Percentiles rank a stretch among this genome's conserved stretches.
These are phyloP conservation scores for Ogataea glucozyma DNA, from an alignment of 805 yeast genomes.

Conservation along the genomic window DNA sequence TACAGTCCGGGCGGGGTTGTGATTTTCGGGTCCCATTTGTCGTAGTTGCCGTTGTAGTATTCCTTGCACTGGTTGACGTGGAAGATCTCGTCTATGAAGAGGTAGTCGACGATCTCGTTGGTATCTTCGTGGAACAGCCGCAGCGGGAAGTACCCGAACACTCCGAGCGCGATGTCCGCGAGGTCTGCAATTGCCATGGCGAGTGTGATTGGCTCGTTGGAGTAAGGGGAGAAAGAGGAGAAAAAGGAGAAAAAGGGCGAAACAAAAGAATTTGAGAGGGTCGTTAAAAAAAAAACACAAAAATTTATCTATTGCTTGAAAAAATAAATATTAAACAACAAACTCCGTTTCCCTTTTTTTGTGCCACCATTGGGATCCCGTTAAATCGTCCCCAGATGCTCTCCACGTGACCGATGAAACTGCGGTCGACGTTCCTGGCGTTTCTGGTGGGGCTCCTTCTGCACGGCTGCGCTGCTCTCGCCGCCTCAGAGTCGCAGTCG, in stretches of 20 bases:
- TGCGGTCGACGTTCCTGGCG: too few relatives aligned
- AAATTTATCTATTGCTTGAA: too few relatives aligned
- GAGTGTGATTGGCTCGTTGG: neutral
- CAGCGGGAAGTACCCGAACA: conserved; percentile 20
- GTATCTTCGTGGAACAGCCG: conserved; percentile 23
- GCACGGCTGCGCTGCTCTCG: neutral
- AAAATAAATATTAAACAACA: too few relatives aligned
- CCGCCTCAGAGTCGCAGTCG: neutral
- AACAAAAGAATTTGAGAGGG: too few relatives aligned
- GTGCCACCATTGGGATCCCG: too few relatives aligned
- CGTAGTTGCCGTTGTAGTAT: conserved; percentile 62
- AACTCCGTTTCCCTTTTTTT: too few relatives aligned
- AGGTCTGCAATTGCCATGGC: conserved; percentile 11
- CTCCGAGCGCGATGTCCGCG: conserved; percentile 17
- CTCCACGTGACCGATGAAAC: too few relatives aligned
- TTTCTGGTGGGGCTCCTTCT: too few relatives aligned
- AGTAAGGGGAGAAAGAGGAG: neutral
- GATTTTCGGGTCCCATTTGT: conserved; percentile 82
- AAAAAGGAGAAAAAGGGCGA: too few relatives aligned
- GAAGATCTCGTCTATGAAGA: conserved; percentile 75
- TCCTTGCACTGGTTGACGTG: conserved; percentile 78
- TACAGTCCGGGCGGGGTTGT: conserved; percentile 98
- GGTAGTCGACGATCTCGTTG: conserved; percentile 27
- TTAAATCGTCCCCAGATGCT: too few relatives aligned
- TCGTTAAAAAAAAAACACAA: too few relatives aligned